phyloP scores from a whole-genome alignment of 1,139 yeast species.

The Zygosaccharomyces pseudobailii region DNA sequence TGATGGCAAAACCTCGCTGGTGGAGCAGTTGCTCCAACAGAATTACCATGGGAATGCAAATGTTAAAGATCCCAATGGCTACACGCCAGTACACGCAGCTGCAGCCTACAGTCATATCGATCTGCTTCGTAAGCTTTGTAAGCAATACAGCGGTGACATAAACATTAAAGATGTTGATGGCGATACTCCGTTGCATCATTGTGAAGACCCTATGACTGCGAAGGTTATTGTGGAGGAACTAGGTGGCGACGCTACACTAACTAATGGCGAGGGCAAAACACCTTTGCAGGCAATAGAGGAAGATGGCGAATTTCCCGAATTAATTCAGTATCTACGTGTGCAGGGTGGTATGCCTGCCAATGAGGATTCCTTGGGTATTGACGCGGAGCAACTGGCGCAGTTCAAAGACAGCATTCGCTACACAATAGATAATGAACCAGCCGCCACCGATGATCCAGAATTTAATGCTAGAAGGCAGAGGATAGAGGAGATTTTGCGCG shows the following conservation, averaged over 20 bases:
- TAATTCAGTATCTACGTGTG: conserved; percentile 56
- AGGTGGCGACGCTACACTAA: conserved; percentile 57
- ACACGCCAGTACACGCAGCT: conserved; percentile 95
- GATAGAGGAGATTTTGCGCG: conserved; percentile 64
- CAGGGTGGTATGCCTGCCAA: conserved; percentile 39
- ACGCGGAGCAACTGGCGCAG: conserved; percentile 43
- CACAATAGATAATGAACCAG: conserved; percentile 46
- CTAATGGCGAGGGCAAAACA: conserved; percentile 70
- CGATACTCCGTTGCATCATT: conserved; percentile 92
- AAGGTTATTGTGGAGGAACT: conserved; percentile 58
- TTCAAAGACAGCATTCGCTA: conserved; percentile 47
- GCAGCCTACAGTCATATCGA: conserved; percentile 84
- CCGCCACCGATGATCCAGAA: conserved; percentile 38
- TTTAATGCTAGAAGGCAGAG: conserved; percentile 55
- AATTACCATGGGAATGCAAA: conserved; percentile 57
- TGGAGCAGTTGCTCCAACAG: conserved; percentile 46
- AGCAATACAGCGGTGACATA: conserved; percentile 63
- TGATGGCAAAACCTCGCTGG: conserved; percentile 63
- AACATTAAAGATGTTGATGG: conserved; percentile 85
- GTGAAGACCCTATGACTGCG: conserved; percentile 67
- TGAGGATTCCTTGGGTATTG: conserved; percentile 38
- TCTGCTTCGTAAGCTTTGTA: conserved; percentile 54
- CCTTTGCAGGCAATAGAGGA: conserved; percentile 67
- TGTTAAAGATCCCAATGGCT: conserved; percentile 84
- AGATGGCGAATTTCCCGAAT: conserved; percentile 80